These are phyloP conservation scores for Colletotrichum cordylinicola DNA, from an alignment of 2,329 filamentous ascomycete genomes.

Conservation along the genomic window DNA sequence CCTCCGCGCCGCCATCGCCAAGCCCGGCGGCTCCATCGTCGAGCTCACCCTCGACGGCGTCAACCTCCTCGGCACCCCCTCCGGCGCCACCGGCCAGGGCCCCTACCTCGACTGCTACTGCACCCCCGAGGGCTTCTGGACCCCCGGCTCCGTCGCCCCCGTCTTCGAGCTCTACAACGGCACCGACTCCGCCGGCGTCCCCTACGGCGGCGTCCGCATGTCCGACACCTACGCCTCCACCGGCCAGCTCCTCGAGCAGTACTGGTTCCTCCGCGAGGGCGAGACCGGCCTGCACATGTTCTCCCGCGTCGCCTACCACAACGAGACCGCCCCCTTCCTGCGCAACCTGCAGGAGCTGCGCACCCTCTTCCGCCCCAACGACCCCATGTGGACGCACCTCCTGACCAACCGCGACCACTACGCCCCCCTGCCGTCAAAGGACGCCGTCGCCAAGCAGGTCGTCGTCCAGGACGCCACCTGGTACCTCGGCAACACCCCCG, in stretches of 20 bases:
- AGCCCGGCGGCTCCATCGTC: constrained; percentile 41
- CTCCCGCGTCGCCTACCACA: constrained; percentile 60
- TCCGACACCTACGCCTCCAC: constrained; percentile 61
- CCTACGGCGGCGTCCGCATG: constrained; percentile 62
- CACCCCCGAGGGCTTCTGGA: constrained; percentile 60
- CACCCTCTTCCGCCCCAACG: constrained; percentile 63
- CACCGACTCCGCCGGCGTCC: constrained; percentile 50
- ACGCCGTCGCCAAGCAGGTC: constrained; percentile 43
- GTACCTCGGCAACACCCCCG: constrained; percentile 57
- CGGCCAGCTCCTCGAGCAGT: constrained; percentile 63
- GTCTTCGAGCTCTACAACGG: constrained; percentile 57
- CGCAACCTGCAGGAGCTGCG: constrained; percentile 64
- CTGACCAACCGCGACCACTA: constrained; percentile 57
- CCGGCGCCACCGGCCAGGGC: constrained; percentile 51
- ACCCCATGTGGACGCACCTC: constrained; percentile 63
- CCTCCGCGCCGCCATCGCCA: constrained; percentile 40
- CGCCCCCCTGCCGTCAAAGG: constrained; percentile 55
- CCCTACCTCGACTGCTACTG: constrained; percentile 68
- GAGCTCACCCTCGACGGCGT: constrained; percentile 37
- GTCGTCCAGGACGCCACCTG: constrained; percentile 67
- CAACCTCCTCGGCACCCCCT: constrained; percentile 52
- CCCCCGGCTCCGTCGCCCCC: constrained; percentile 53
- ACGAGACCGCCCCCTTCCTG: constrained; percentile 56
- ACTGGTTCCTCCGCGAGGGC: constrained; percentile 66
- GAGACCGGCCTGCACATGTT: constrained; percentile 67